Evolutionary conservation across 1,139 yeast genomes (phyloP), one percentile per base, ranked within the genome.

Genomic region (Trichomonascaceae sp.): DNA sequence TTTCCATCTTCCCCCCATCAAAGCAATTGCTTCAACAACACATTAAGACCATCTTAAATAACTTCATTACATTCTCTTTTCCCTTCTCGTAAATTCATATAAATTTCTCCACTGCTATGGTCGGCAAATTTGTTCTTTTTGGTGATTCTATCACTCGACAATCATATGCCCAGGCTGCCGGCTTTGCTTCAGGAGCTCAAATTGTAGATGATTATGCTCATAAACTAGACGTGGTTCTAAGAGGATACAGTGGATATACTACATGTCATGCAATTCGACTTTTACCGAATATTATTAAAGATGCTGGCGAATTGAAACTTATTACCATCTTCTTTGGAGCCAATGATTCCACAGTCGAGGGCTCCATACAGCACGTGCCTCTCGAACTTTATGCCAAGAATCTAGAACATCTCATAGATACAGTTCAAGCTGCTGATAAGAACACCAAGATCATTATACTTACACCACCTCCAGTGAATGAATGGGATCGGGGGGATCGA

Each of bases 191-290:
- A 13, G 30, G 44, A 5, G 38, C 46, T n/a, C 39, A 39, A 17
- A 38, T 43, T n/a, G 12, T 32, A 12, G 12, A 20, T 39, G 60
- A 49, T 52, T 83, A 81, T 62, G 62, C 68, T 19, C 72, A 87
- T 13, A 74, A 73, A 60, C 59, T 81, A 55, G 86, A 83, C 60
- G 70, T 84, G 1, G 65, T 84, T 10, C 74, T 76, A 53, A 70
- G 88, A 45, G 88, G 88, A 0, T 83, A 70, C 59, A 63, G 78
- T 12, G 89, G 88, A 0, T 84, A 82, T 69, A 83, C 77, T 63
- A 69, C 83, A 1, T 73, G 72, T 36, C 79, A 77, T 52, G 82
- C 75, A 3, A 64, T 66, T 43, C 55, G 57, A 18, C 70, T 54
- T 19, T 10, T 54, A 12, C 45, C 45, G 12, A 51, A 48, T 15